phyloP scores from a whole-genome alignment of 176 grass and related monocot genomes.

The Bolboschoenus planiculmis region DNA sequence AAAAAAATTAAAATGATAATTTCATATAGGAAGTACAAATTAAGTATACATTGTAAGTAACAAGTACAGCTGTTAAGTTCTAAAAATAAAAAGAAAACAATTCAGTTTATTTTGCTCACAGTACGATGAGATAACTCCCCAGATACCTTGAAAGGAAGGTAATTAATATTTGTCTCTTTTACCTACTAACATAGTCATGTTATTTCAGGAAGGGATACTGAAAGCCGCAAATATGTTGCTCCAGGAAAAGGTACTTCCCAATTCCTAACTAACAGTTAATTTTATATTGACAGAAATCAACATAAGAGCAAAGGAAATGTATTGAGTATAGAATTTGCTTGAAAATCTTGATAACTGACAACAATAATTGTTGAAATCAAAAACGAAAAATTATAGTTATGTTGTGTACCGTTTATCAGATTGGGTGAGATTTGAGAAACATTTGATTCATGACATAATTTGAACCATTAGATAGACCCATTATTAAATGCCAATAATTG shows the following conservation, averaged over 20 bases:
- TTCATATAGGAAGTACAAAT: neutral
- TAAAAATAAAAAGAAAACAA: neutral
- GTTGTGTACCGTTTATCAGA: neutral
- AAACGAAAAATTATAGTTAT: neutral
- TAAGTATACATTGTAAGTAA: neutral
- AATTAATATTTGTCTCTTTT: neutral
- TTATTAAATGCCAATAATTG: no score
- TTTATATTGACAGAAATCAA: neutral
- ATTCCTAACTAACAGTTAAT: neutral
- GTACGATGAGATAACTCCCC: neutral
- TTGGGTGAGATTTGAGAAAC: neutral
- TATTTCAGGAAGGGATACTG: slow-evolving; percentile 71
- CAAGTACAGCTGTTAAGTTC: neutral
- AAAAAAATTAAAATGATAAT: neutral
- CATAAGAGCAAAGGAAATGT: neutral
- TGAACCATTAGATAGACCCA: neutral
- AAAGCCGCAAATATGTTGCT: slow-evolving; percentile 81
- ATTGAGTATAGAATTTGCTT: neutral
- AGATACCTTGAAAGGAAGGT: neutral
- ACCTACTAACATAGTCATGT: neutral
- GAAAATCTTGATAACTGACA: neutral
- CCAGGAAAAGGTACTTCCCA: slow-evolving; percentile 56
- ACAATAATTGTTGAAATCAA: neutral
- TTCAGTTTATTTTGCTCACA: neutral
- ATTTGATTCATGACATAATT: neutral